phyloP scores from a whole-genome alignment of 306 rosid genomes.

The Trifolium dubium region DNA sequence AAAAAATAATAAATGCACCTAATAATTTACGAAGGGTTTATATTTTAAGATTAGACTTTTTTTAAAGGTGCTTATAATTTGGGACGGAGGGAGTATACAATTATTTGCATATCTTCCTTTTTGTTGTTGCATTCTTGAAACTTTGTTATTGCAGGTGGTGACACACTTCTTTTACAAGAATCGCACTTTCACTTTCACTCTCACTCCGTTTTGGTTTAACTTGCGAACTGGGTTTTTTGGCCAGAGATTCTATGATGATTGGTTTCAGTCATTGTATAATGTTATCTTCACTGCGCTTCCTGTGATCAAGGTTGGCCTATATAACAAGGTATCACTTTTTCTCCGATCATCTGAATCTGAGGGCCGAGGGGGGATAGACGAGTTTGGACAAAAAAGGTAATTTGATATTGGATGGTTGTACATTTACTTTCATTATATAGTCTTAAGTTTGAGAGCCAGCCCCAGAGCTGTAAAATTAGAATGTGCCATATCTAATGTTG shows the following conservation, averaged over 20 bases:
- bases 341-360: conserved; percentile 25
- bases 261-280: conserved; percentile 92
- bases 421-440: conserved; percentile 43
- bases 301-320: conserved; percentile 87
- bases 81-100: conserved; percentile 2
- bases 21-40: too few species aligned
- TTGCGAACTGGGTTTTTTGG: conserved; percentile 97
- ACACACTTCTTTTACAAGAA: conserved; percentile 94
- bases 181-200: conserved; percentile 90
- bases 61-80: too few species aligned
- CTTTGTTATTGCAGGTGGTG: conserved; percentile 69
- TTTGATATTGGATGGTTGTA: conserved; percentile 52
- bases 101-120: conserved; percentile 11
- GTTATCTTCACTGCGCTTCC: conserved; percentile 95
- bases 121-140: conserved; percentile 33
- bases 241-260: conserved; percentile 96
- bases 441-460: conserved; percentile 42
- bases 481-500: conserved; percentile 48
- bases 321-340: conserved; percentile 77
- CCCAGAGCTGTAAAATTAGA: conserved; percentile 54
- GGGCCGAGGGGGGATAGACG: too few species aligned
- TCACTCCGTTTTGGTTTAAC: conserved; percentile 98
- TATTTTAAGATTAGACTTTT: too few species aligned
- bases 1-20: too few species aligned
- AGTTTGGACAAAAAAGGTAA: conserved; percentile 54